Conservation (phyloP, 305 asterid genomes). For the Rubia peregrina region DNA sequence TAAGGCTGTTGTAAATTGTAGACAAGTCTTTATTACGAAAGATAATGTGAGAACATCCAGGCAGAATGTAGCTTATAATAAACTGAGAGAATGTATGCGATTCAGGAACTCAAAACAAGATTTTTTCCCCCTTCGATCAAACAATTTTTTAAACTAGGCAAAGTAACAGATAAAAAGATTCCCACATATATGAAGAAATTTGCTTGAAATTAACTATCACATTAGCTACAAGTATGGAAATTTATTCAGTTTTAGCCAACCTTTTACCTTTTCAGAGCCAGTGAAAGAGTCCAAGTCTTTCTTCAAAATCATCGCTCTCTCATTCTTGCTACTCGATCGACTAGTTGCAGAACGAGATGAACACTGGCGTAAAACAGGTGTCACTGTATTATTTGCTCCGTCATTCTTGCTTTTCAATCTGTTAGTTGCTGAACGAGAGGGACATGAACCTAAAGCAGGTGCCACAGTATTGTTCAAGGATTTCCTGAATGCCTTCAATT, state of each 20-base stretch:
- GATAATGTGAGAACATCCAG: neutral
- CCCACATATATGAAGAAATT: neutral
- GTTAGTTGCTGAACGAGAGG: slow-evolving; percentile 20
- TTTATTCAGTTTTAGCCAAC: neutral
- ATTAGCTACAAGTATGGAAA: neutral
- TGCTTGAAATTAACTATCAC: neutral
- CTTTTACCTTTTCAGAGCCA: slow-evolving; percentile 37
- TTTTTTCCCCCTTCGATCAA: neutral
- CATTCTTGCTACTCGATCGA: slow-evolving; percentile 23
- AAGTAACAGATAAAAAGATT: neutral
- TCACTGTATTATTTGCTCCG: slow-evolving; percentile 22
- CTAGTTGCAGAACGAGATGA: slow-evolving; percentile 22
- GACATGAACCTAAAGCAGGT: slow-evolving; percentile 37
- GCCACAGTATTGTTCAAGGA: slow-evolving; percentile 30
- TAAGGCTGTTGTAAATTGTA: neutral
- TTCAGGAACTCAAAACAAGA: neutral
- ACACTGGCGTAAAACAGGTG: slow-evolving; percentile 41
- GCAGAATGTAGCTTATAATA: neutral
- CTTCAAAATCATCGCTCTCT: slow-evolving; percentile 24
- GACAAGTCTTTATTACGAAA: neutral
- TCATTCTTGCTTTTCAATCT: slow-evolving; percentile 23
- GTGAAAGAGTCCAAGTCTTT: slow-evolving; percentile 32
- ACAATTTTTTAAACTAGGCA: neutral
- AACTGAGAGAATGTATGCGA: neutral
- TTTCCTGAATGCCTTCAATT: slow-evolving; percentile 37